A percentile compares a stretch with the other conserved stretches of the same genome.
phyloP scores from a whole-genome alignment of 1,139 yeast species.

The Sugiyamaella pinicola region DNA sequence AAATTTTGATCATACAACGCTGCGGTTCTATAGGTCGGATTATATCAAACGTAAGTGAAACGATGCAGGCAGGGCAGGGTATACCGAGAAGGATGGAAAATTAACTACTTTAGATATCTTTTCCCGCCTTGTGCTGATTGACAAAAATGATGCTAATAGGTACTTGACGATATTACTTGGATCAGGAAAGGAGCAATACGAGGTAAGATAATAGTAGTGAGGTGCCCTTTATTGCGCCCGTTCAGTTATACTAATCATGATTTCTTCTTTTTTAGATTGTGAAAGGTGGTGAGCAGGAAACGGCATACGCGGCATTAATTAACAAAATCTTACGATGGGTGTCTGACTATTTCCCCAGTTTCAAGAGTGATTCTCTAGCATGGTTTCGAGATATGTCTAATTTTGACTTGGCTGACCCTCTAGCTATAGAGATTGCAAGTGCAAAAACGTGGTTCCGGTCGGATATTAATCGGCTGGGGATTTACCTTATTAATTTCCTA shows the following conservation, averaged over 20 bases:
- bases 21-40: slow-evolving; percentile 8
- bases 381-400: slow-evolving; percentile 22
- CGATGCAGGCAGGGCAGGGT: not conserved
- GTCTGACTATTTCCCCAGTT: slow-evolving; percentile 17
- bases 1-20: slow-evolving; percentile 5
- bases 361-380: slow-evolving; percentile 13
- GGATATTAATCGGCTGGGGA: slow-evolving; percentile 11
- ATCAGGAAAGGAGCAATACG: slow-evolving; percentile 11
- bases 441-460: slow-evolving; percentile 17
- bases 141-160: slow-evolving; percentile 1
- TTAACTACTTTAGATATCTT: slow-evolving; percentile 9
- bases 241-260: too few relatives aligned
- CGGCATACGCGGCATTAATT: slow-evolving; percentile 1
- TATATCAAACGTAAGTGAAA: slow-evolving; percentile 12
- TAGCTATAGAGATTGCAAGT: slow-evolving; percentile 19
- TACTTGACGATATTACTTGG: slow-evolving; percentile 7
- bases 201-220: slow-evolving; percentile 4
- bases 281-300: slow-evolving; percentile 5
- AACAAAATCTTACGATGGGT: slow-evolving; percentile 15
- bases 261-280: slow-evolving; percentile 8
- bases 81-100: not conserved
- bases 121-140: not conserved
- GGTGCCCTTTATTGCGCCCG: too few relatives aligned
- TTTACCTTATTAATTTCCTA: slow-evolving; percentile 15
- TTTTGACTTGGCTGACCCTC: slow-evolving; percentile 19